Conservation (phyloP, 371 early-diverging fungal genomes). For the Nosema muscidifuracis region DNA sequence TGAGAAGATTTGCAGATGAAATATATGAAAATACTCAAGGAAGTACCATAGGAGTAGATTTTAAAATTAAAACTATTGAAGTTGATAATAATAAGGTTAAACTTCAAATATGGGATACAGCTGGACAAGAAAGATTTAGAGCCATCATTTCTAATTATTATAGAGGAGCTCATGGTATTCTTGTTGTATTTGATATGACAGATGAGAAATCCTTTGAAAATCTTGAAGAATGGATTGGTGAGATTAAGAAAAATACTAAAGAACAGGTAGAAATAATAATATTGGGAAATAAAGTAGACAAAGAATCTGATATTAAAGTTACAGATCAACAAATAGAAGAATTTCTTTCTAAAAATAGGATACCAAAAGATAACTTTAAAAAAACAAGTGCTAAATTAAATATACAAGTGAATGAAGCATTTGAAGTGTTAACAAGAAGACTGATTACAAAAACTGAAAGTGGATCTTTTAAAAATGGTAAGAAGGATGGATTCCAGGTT, state of each 20-base stretch:
- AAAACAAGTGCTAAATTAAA: conserved; percentile 59
- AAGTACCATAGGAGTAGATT: conserved; percentile 99
- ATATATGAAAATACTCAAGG: conserved; percentile 87
- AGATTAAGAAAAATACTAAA: conserved; percentile 82
- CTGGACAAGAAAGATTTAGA: conserved; percentile 98
- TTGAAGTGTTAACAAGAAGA: conserved; percentile 39
- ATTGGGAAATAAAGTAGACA: conserved; percentile 94
- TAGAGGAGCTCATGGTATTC: conserved; percentile 81
- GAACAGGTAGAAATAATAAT: conserved; percentile 90
- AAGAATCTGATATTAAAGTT: conserved; percentile 73
- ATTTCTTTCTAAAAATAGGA: conserved; percentile 43
- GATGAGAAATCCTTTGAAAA: conserved; percentile 89
- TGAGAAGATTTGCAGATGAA: conserved; percentile 91
- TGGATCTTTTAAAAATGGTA: conserved; percentile 6
- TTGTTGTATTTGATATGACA: conserved; percentile 95
- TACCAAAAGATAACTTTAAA: conserved; percentile 31
- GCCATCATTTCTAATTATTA: conserved; percentile 83
- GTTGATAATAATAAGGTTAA: conserved; percentile 82
- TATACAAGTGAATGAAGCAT: conserved; percentile 39
- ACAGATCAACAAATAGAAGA: conserved; percentile 64
- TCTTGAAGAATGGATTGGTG: conserved; percentile 91
- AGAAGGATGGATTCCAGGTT: conserved; percentile 3
- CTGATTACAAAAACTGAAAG: conserved; percentile 29
- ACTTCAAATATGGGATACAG: conserved; percentile 97
- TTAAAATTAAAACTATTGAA: conserved; percentile 86